Conservation (phyloP, 2,329 filamentous ascomycete species). For the Fonsecaea pugnacius region DNA sequence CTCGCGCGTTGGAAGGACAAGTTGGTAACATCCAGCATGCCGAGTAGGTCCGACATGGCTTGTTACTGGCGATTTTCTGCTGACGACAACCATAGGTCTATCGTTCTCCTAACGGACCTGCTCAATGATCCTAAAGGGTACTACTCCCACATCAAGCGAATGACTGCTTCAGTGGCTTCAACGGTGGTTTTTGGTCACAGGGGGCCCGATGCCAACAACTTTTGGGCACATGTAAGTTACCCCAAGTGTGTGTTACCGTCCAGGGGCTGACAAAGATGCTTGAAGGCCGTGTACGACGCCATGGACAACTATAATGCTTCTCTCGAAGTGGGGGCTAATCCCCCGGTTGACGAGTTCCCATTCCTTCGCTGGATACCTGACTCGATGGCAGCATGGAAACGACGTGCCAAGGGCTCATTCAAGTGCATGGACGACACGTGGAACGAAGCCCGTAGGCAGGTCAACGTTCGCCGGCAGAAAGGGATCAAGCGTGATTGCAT, state of each 20-base stretch:
- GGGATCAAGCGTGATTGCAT: conserved; percentile 20
- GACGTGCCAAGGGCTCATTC: conserved; percentile 19
- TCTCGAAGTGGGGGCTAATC: conserved; percentile 31
- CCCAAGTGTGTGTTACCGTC: conserved; percentile 6
- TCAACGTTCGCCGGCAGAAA: conserved; percentile 14
- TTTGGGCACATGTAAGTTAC: conserved; percentile 20
- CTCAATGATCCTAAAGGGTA: conserved; percentile 24
- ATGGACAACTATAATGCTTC: conserved; percentile 29
- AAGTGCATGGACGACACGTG: conserved; percentile 28
- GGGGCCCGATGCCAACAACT: conserved; percentile 15
- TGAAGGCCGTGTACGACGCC: conserved; percentile 28
- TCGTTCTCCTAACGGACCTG: conserved; percentile 24
- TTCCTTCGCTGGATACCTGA: conserved; percentile 31
- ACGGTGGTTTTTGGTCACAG: conserved; percentile 32
- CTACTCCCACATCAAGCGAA: conserved; percentile 32
- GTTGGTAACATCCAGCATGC: conserved; percentile 24
- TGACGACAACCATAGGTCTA: conserved; percentile 11
- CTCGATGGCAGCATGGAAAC: conserved; percentile 24
- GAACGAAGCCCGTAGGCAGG: conserved; percentile 17
- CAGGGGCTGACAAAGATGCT: conserved; percentile 2
- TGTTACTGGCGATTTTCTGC: neutral
- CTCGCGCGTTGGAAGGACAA: conserved; percentile 17
- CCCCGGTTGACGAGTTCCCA: conserved; percentile 34
- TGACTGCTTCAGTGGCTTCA: conserved; percentile 31
- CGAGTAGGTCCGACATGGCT: conserved; percentile 11